These are phyloP conservation scores for Candida pseudofarinosa DNA, from an alignment of 805 yeast genomes.

Conservation along the genomic window DNA sequence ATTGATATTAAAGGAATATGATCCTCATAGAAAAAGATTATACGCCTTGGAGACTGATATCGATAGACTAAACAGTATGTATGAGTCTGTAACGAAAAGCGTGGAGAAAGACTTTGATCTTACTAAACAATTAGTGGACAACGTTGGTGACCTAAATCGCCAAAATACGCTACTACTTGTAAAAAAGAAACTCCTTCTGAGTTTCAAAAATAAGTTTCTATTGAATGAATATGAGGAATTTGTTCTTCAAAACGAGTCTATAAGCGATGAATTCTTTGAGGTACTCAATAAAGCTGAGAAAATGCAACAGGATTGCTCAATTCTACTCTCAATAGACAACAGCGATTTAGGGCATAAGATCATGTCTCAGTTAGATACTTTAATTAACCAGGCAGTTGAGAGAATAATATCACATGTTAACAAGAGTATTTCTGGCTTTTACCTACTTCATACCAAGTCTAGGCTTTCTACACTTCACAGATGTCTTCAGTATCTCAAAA, in stretches of 20 bases:
- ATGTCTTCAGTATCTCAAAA: slow-evolving; percentile 26
- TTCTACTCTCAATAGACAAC: slow-evolving; percentile 66
- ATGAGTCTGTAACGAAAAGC: slow-evolving; percentile 37
- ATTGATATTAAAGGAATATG: slow-evolving; percentile 28
- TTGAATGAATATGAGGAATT: slow-evolving; percentile 70
- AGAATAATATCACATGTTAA: slow-evolving; percentile 27
- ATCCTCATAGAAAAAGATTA: slow-evolving; percentile 26
- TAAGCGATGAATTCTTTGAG: slow-evolving; percentile 53
- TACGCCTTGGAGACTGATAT: slow-evolving; percentile 16
- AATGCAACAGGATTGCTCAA: slow-evolving; percentile 65
- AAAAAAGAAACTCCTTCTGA: slow-evolving; percentile 49
- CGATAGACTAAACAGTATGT: slow-evolving; percentile 15
- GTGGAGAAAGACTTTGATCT: slow-evolving; percentile 22
- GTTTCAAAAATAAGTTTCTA: slow-evolving; percentile 60
- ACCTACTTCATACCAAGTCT: slow-evolving; percentile 21
- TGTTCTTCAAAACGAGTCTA: slow-evolving; percentile 44
- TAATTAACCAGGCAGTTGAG: slow-evolving; percentile 41
- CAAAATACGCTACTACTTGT: slow-evolving; percentile 35
- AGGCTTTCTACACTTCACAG: slow-evolving; percentile 25
- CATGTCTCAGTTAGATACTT: slow-evolving; percentile 51
- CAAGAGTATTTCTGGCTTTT: slow-evolving; percentile 29
- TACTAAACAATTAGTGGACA: slow-evolving; percentile 19
- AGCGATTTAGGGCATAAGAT: slow-evolving; percentile 62
- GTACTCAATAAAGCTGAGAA: slow-evolving; percentile 57
- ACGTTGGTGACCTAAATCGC: slow-evolving; percentile 22